Evolutionary conservation across 2,329 filamentous ascomycete species (phyloP).

Genomic region (Ophiostoma himal-ulmi): DNA sequence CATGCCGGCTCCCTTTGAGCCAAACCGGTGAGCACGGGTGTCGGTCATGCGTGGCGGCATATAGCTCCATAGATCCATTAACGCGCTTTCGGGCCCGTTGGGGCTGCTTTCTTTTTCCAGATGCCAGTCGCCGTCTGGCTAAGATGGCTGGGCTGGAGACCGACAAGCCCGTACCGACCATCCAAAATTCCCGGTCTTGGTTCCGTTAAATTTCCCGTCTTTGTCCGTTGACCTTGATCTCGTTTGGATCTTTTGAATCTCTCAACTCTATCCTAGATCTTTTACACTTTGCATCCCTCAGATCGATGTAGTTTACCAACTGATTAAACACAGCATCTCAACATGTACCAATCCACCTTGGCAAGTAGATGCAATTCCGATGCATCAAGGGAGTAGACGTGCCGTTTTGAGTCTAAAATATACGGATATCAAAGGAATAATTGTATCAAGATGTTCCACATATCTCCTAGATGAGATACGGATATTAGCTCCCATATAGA

Average conservation of each 20-base stretch:
- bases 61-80: background rate
- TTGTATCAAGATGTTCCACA: background rate
- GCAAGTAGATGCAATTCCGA: background rate
- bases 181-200: background rate
- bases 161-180: background rate
- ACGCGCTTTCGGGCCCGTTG: background rate
- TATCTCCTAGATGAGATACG: background rate
- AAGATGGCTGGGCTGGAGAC: background rate
- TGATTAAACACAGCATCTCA: background rate
- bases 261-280: background rate
- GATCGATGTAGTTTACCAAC: background rate
- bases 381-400: background rate
- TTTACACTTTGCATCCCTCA: background rate
- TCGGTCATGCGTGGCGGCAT: background rate
- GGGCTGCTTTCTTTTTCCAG: background rate
- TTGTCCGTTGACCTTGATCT: background rate
- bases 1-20: background rate
- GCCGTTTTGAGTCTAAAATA: background rate
- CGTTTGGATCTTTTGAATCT: background rate
- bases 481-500: background rate
- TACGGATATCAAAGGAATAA: background rate
- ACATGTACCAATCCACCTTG: background rate
- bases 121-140: background rate
- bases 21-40: background rate
- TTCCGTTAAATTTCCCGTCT: background rate